Conservation (phyloP, 345 rosid genomes). For the Eucalyptus coolabah region DNA sequence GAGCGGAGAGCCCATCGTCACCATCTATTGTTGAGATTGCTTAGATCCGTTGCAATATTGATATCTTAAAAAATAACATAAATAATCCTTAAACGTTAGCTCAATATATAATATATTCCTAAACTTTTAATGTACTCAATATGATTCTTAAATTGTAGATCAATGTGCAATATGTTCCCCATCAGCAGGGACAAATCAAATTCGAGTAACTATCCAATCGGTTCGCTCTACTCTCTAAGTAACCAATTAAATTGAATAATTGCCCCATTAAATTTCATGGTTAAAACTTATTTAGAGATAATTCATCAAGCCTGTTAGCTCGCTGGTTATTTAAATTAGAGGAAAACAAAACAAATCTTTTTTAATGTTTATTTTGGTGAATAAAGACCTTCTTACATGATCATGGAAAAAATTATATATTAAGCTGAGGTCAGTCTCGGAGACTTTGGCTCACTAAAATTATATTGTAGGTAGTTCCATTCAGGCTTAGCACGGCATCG, state of each 20-base stretch:
- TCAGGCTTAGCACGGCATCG: background rate
- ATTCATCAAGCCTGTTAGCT: background rate
- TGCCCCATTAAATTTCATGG: background rate
- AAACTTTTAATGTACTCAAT: too few species aligned
- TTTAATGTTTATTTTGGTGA: background rate
- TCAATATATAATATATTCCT: too few species aligned
- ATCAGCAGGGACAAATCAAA: background rate
- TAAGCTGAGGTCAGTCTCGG: background rate
- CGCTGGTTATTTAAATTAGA: background rate
- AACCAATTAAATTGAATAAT: background rate
- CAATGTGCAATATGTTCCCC: too few species aligned
- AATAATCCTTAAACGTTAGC: background rate
- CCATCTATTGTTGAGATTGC: background rate
- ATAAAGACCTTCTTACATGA: background rate
- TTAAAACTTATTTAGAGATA: too few species aligned
- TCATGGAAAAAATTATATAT: background rate
- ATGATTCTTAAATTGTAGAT: too few species aligned
- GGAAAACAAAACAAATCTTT: background rate
- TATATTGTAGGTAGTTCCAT: background rate
- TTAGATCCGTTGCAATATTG: background rate
- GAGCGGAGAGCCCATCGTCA: background rate
- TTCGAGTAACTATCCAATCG: background rate
- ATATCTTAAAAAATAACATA: background rate
- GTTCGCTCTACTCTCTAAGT: background rate
- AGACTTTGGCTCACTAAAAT: background rate